Evolutionary conservation across 2,329 filamentous ascomycete species (phyloP).

Genomic region (Fusarium sp.): DNA sequence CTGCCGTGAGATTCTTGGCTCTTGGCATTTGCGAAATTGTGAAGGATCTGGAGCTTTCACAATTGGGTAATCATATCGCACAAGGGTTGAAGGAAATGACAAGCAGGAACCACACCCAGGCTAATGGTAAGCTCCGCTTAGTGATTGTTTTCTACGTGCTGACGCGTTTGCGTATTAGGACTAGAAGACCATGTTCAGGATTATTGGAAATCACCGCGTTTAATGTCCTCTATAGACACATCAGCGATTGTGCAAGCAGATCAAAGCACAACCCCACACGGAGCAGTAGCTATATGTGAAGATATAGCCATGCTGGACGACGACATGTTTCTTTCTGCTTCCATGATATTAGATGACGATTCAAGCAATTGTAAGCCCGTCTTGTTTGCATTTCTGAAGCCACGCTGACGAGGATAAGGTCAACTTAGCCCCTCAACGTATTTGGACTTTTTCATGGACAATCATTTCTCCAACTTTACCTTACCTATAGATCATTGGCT

Average conservation of each 20-base stretch:
- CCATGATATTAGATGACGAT: neutral
- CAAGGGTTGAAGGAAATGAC: conserved; percentile 4
- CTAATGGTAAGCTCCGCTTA: neutral
- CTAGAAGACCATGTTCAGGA: neutral
- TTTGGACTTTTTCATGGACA: conserved; percentile 1
- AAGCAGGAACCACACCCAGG: neutral
- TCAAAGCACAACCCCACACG: neutral
- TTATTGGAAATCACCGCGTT: neutral
- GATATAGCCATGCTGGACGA: neutral
- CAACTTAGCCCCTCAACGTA: neutral
- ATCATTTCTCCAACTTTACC: neutral
- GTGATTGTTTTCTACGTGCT: neutral
- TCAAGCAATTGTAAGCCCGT: neutral
- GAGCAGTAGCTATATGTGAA: neutral
- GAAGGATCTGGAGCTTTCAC: neutral
- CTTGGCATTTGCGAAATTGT: neutral
- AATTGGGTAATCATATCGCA: conserved; percentile 1
- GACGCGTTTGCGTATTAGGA: neutral
- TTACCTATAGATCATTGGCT: neutral
- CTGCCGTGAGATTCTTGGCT: neutral
- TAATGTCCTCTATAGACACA: neutral
- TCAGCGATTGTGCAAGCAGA: neutral
- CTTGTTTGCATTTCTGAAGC: neutral
- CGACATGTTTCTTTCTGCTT: neutral
- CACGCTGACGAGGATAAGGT: neutral